A percentile compares a stretch with the other conserved stretches of the same genome.
phyloP scores from a whole-genome alignment of 352 stramenopile genomes.

The Globisporangium camurandrum region DNA sequence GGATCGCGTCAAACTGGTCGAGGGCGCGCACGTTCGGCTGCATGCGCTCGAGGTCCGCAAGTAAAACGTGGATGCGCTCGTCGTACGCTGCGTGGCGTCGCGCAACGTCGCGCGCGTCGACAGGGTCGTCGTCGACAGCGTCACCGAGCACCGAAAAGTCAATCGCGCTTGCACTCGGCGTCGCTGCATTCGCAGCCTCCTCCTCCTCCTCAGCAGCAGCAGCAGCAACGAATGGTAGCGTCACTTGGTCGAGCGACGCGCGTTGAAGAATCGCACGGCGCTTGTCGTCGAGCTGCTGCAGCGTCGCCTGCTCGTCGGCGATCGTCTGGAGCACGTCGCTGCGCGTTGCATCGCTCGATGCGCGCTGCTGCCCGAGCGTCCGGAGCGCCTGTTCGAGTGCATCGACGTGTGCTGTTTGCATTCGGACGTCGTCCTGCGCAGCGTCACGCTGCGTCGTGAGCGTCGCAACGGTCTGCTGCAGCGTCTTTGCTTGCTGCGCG shows the following conservation, averaged over 20 bases:
- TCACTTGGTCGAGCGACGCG: conserved; percentile 92
- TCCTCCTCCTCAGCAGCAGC: conserved; percentile 61
- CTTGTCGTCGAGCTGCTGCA: conserved; percentile 91
- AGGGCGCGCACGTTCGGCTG: conserved; percentile 96
- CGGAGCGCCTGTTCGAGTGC: conserved; percentile 60
- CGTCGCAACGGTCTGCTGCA: conserved; percentile 36
- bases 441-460: conserved; percentile 53
- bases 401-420: conserved; percentile 54
- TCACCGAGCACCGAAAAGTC: conserved; percentile 54
- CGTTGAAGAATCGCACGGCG: conserved; percentile 94
- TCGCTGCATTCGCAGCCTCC: conserved; percentile 14
- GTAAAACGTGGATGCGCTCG: conserved; percentile 50
- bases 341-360: conserved; percentile 55
- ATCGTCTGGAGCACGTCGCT: conserved; percentile 79
- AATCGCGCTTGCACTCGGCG: background rate
- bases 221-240: conserved; percentile 45
- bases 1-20: conserved; percentile 85
- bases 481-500: conserved; percentile 31
- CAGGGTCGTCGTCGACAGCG: conserved; percentile 55
- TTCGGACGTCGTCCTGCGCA: background rate
- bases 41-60: conserved; percentile 90
- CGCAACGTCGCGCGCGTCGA: conserved; percentile 83
- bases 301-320: conserved; percentile 78
- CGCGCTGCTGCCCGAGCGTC: conserved; percentile 48
- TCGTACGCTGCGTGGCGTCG: conserved; percentile 68